A percentile compares a stretch with the other conserved stretches of the same genome.
phyloP scores from a whole-genome alignment of 108 stramenopile species.

The Schizochytrium sp. region DNA sequence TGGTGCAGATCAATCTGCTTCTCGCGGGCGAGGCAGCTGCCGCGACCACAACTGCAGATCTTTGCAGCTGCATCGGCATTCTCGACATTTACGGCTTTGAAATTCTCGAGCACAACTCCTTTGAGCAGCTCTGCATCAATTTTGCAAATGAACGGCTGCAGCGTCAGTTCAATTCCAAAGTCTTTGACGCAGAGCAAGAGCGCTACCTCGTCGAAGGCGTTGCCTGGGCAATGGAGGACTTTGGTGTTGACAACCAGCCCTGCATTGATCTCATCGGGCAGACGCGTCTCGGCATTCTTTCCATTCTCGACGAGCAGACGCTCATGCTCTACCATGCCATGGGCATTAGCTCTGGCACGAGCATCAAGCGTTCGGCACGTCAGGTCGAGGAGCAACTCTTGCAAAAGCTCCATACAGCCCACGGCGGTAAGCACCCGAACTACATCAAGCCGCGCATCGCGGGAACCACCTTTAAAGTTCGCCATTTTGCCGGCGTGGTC shows the following conservation, averaged over 20 bases:
- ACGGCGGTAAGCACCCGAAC: background rate
- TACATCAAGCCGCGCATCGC: slow-evolving; percentile 20
- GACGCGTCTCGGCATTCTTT: slow-evolving; percentile 28
- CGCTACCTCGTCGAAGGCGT: slow-evolving; percentile 49
- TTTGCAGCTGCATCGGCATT: background rate
- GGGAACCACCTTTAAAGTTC: slow-evolving; percentile 38
- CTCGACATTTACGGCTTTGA: slow-evolving; percentile 33
- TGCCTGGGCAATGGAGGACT: slow-evolving; percentile 38
- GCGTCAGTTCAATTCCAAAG: slow-evolving; percentile 49
- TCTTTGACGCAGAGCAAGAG: slow-evolving; percentile 50
- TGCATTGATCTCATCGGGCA: slow-evolving; percentile 46
- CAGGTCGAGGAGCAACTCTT: slow-evolving; percentile 1
- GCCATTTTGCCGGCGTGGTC: slow-evolving; percentile 57
- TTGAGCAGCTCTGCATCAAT: slow-evolving; percentile 47
- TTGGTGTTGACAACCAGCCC: slow-evolving; percentile 48
- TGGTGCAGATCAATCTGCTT: background rate
- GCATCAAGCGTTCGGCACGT: background rate
- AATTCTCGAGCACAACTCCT: slow-evolving; percentile 25
- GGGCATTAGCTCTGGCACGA: background rate
- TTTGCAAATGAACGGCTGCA: slow-evolving; percentile 53
- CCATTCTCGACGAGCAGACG: slow-evolving; percentile 39
- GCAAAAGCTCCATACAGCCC: background rate
- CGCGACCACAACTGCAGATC: background rate
- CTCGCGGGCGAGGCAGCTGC: background rate
- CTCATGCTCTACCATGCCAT: slow-evolving; percentile 15